Conservation (phyloP, 331 rosid genomes). For the Quercus lobata region DNA sequence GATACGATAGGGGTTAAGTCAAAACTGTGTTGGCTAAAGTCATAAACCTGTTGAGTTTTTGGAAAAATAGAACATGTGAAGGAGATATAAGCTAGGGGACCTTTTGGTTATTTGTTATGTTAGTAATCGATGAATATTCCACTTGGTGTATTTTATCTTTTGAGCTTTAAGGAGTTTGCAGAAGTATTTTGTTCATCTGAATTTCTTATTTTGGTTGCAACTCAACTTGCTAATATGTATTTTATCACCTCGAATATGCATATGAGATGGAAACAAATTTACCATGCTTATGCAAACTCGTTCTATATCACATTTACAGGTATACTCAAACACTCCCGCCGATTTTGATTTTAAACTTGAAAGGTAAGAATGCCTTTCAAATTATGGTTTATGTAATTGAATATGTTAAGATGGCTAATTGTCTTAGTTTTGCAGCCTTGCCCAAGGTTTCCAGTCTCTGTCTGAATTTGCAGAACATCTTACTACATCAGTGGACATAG, state of each 20-base stretch:
- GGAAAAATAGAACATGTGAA: background rate
- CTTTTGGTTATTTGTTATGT: background rate
- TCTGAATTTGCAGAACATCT: slow-evolving; percentile 74
- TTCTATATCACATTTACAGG: slow-evolving; percentile 31
- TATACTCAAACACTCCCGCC: slow-evolving; percentile 93
- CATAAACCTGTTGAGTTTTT: background rate
- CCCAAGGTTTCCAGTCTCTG: slow-evolving; percentile 71
- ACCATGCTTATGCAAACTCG: background rate
- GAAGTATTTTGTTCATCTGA: background rate
- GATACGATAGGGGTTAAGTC: background rate
- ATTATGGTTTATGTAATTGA: slow-evolving; percentile 1
- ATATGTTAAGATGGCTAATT: slow-evolving; percentile 12
- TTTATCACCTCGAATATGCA: background rate
- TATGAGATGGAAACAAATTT: slow-evolving; percentile 6
- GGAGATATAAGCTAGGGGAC: background rate
- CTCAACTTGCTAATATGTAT: background rate
- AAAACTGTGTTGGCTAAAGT: background rate
- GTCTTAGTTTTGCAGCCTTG: slow-evolving; percentile 62
- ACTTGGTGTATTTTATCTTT: background rate
- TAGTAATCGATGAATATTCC: background rate
- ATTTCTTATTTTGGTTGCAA: background rate
- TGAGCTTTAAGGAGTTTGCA: background rate
- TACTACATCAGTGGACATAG: slow-evolving; percentile 73
- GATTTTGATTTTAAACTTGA: slow-evolving; percentile 97
- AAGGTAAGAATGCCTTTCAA: slow-evolving; percentile 41